phyloP scores from a whole-genome alignment of 495 filamentous ascomycete species.

The Tuber brumale region DNA sequence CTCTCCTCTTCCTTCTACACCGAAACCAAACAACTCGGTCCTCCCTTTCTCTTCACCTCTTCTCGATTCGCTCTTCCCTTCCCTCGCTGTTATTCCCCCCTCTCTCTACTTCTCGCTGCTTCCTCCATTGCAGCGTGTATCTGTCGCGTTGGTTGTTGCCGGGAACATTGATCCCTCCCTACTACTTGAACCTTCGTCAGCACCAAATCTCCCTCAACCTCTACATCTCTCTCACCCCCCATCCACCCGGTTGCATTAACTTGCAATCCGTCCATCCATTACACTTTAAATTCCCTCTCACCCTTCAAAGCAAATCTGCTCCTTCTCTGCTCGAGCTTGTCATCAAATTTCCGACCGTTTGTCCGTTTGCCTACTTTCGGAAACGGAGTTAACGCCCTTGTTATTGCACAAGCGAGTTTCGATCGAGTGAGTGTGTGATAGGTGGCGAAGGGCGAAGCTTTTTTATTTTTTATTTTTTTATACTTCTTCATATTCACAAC shows the following conservation, averaged over 20 bases:
- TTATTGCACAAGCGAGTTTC: conserved; percentile 29
- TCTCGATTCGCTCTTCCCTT: conserved; percentile 15
- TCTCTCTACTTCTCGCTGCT: conserved; percentile 21
- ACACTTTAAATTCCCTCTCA: neutral
- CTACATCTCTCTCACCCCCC: conserved; percentile 11
- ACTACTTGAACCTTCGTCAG: conserved; percentile 2
- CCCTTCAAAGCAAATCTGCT: conserved; percentile 15
- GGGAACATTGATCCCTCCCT: neutral
- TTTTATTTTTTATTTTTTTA: neutral
- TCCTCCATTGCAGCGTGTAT: conserved; percentile 13
- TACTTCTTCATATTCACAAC: neutral
- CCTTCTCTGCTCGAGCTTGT: neutral
- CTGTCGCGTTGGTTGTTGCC: neutral
- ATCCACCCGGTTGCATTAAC: conserved; percentile 34
- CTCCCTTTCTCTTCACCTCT: conserved; percentile 16
- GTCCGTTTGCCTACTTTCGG: conserved; percentile 11
- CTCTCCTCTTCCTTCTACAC: conserved; percentile 8
- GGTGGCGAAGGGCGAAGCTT: conserved; percentile 14
- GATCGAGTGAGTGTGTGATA: conserved; percentile 28
- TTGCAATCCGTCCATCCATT: conserved; percentile 34
- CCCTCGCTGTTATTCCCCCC: conserved; percentile 7
- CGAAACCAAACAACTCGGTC: conserved; percentile 33
- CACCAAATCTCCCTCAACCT: conserved; percentile 18
- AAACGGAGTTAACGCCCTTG: conserved; percentile 32
- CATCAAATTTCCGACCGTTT: neutral